Base-by-base conservation (phyloP, 352 stramenopile species). In the Saprolegnia parasitica region DNA sequence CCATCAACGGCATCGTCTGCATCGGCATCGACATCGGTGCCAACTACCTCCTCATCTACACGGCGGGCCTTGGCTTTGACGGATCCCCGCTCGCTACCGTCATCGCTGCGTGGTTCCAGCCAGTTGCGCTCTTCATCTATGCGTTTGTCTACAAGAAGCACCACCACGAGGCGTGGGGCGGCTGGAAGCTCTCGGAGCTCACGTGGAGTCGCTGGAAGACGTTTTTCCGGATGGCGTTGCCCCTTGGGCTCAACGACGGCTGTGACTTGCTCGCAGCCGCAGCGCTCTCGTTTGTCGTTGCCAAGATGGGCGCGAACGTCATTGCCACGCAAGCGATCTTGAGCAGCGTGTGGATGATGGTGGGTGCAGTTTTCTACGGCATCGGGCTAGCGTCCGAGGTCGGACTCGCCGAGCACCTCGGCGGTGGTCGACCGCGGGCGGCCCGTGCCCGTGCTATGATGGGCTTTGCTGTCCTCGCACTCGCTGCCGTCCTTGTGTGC, bases 41-140 rank as follows among this genome's bases (percentile, higher is more conserved):
- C 66, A 93, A 93, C 77, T 90, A 90, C 60, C 60, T 85, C 1
- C 81, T 91, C 65, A 93, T 93, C 72, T 93, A 92, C 72, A 82
- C 83, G 21, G 74, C 76, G 9, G 83, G 73, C n/a, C 67, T 93
- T 45, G 74, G 79, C 37, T 93, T 92, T 61, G 77, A 88, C 54
- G 86, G 86, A 20, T 89, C 86, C 18, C 82, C 86, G 1, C 81
- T 93, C 49, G 82, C 86, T 32, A 77, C 88, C 65, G 78, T 72
- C 23, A 72, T 91, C 32, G 78, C 86, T 5, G 87, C 81, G 9
- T 83, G 77, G 39, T 93, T 92, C 72, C 82, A 93, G 68, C 83
- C 82, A 0, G 50, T 84, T 15, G 84, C 81, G 56, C 75, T 93
- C 13, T 75, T 76, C 18, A 72, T 77, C 26, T 93, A 91, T n/a